A percentile compares a stretch with the other conserved stretches of the same genome.
phyloP scores from a whole-genome alignment of 1,284 basidiomycete species.

The Lentinula novae-zelandiae region DNA sequence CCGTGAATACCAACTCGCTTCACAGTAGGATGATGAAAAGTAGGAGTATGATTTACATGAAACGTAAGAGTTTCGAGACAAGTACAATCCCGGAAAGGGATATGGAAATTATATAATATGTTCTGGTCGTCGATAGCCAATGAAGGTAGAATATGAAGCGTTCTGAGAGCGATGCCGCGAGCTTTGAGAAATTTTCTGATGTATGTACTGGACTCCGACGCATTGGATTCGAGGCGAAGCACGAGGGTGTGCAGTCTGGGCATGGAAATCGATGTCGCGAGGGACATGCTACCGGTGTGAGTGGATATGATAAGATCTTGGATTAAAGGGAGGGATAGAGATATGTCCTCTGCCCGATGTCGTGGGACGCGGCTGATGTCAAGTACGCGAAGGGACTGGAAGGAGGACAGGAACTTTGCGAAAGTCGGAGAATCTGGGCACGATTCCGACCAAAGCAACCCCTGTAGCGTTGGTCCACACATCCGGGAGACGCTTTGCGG shows the following conservation, averaged over 20 bases:
- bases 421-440: slow-evolving; percentile 7
- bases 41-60: slow-evolving; percentile 26
- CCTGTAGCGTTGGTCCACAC: slow-evolving; percentile 34
- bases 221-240: slow-evolving; percentile 14
- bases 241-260: slow-evolving; percentile 36
- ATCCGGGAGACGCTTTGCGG: slow-evolving; percentile 30
- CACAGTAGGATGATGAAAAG: slow-evolving; percentile 27
- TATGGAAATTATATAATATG: slow-evolving; percentile 35
- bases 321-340: slow-evolving; percentile 28
- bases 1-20: slow-evolving; percentile 44
- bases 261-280: slow-evolving; percentile 30
- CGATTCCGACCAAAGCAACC: slow-evolving; percentile 36
- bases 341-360: slow-evolving; percentile 16
- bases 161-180: slow-evolving; percentile 35
- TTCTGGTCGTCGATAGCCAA: slow-evolving; percentile 30
- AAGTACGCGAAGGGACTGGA: slow-evolving; percentile 33
- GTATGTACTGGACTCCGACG: slow-evolving; percentile 14
- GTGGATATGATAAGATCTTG: slow-evolving; percentile 36
- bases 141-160: slow-evolving; percentile 35
- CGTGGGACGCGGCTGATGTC: slow-evolving; percentile 34
- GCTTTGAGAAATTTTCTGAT: slow-evolving; percentile 34
- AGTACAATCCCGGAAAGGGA: slow-evolving; percentile 34
- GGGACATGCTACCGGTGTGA: slow-evolving; percentile 26
- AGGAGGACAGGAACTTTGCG: slow-evolving; percentile 32
- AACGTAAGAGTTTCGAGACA: slow-evolving; percentile 42